Evolutionary conservation across 140 eudicot genomes (phyloP).

Genomic region (Cichorium intybus): DNA sequence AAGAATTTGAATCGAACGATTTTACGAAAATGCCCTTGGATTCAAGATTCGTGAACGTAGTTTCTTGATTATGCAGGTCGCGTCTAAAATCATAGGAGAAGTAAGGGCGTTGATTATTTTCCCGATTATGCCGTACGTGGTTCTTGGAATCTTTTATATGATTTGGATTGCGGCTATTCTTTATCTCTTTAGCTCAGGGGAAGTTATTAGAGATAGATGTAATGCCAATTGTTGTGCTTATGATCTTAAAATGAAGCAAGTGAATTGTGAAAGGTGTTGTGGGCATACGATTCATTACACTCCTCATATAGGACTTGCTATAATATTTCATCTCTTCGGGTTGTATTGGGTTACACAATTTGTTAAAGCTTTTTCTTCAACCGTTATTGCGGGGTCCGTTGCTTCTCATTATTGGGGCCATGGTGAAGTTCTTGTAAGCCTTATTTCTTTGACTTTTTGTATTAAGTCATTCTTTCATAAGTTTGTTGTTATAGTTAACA

Average conservation of each 20-base stretch:
- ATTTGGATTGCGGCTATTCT: constrained; percentile 84
- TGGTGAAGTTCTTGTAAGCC: constrained; percentile 73
- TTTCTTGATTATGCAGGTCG: constrained; percentile 59
- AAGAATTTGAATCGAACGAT: constrained; percentile 15
- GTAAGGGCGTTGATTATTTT: constrained; percentile 79
- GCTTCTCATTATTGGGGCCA: constrained; percentile 98
- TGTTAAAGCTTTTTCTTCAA: constrained; percentile 74
- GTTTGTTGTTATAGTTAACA: constrained; percentile 3
- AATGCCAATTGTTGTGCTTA: constrained; percentile 85
- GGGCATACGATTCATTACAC: constrained; percentile 82
- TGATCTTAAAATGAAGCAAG: constrained; percentile 58
- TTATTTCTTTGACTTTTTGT: not conserved
- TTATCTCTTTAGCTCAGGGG: constrained; percentile 85
- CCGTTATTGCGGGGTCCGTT: constrained; percentile 91
- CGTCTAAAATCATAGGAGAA: constrained; percentile 98
- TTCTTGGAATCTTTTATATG: constrained; percentile 85
- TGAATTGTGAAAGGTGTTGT: constrained; percentile 86
- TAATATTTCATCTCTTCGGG: constrained; percentile 79
- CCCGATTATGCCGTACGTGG: constrained; percentile 73
- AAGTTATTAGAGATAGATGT: constrained; percentile 69
- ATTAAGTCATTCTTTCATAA: not conserved
- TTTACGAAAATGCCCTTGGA: constrained; percentile 3
- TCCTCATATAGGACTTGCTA: constrained; percentile 77
- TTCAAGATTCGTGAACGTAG: not conserved
- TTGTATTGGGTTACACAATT: constrained; percentile 92